phyloP scores from a whole-genome alignment of 768 basidiomycete species.

The Leccinum uliginosum region DNA sequence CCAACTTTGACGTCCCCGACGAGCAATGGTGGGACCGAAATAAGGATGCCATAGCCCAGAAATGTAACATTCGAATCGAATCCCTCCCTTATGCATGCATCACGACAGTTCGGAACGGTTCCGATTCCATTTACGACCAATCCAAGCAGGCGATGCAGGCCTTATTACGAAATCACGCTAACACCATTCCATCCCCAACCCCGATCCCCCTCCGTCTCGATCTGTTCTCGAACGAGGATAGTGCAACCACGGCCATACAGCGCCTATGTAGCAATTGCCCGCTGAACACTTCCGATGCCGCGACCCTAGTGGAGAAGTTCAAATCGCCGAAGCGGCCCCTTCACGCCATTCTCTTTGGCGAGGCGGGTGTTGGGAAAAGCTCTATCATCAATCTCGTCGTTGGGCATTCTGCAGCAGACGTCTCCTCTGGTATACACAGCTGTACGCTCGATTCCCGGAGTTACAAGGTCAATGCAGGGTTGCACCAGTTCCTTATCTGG shows the following conservation, averaged over 20 bases:
- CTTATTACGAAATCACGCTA: conserved; percentile 8
- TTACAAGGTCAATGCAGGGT: conserved; percentile 23
- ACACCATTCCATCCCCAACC: conserved; percentile 1
- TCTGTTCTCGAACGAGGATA: conserved; percentile 9
- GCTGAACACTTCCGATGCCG: conserved; percentile 11
- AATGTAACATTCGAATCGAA: conserved; percentile 10
- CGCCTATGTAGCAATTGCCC: conserved; percentile 12
- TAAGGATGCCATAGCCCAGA: conserved; percentile 15
- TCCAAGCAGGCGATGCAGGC: conserved; percentile 12
- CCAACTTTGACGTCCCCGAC: conserved; percentile 33
- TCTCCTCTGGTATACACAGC: conserved; percentile 25
- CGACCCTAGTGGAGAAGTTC: conserved; percentile 10
- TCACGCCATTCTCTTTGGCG: conserved; percentile 38
- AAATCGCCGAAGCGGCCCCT: conserved; percentile 11
- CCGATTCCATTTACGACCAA: not conserved
- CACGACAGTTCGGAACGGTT: conserved; percentile 10
- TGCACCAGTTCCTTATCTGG: conserved; percentile 24
- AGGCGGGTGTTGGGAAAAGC: conserved; percentile 38
- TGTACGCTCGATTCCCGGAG: conserved; percentile 31
- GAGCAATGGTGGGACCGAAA: conserved; percentile 39
- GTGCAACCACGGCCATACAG: not conserved
- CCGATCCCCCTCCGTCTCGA: conserved; percentile 15
- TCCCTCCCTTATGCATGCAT: conserved; percentile 15
- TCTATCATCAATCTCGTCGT: conserved; percentile 38
- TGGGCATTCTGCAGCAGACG: conserved; percentile 17